These are phyloP conservation scores for Xerophyta viscosa DNA, from an alignment of 106 monocot species.

Conservation along the genomic window DNA sequence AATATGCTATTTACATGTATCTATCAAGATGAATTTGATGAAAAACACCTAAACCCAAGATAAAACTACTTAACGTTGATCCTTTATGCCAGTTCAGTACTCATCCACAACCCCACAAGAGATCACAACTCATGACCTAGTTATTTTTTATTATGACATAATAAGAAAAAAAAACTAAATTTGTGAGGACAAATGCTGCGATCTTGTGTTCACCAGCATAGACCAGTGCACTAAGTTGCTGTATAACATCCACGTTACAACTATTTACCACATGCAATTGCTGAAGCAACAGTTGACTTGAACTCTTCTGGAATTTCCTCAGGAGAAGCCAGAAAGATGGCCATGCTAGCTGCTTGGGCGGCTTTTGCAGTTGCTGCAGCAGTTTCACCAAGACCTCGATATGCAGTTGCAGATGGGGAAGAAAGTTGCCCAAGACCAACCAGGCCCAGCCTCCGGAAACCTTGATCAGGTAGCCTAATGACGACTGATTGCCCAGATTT, in stretches of 20 bases:
- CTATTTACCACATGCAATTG: constrained; percentile 71
- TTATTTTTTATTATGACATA: no score
- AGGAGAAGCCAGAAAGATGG: constrained; percentile 58
- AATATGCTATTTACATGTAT: no score
- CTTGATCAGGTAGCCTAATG: constrained; percentile 72
- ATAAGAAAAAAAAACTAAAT: no score
- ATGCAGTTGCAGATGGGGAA: constrained; percentile 28
- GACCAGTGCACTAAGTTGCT: no score
- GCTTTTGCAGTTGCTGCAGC: constrained; percentile 66
- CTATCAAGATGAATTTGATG: not conserved
- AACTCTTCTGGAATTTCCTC: constrained; percentile 28
- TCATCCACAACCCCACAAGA: not conserved
- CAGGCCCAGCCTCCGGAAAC: constrained; percentile 70
- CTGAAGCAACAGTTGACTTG: constrained; percentile 52
- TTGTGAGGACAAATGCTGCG: no score
- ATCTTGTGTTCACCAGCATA: no score
- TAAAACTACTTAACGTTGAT: no score
- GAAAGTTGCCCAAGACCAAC: constrained; percentile 55
- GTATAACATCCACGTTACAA: no score
- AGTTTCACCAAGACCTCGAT: constrained; percentile 63
- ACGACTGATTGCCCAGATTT: constrained; percentile 79
- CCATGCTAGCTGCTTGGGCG: constrained; percentile 64
- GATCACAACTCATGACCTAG: no score
- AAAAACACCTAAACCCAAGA: no score
- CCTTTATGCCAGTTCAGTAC: no score